Percentiles rank a stretch among this genome's conserved stretches.
phyloP scores from a whole-genome alignment of 768 basidiomycete species.

The Lyophyllum shimeji region DNA sequence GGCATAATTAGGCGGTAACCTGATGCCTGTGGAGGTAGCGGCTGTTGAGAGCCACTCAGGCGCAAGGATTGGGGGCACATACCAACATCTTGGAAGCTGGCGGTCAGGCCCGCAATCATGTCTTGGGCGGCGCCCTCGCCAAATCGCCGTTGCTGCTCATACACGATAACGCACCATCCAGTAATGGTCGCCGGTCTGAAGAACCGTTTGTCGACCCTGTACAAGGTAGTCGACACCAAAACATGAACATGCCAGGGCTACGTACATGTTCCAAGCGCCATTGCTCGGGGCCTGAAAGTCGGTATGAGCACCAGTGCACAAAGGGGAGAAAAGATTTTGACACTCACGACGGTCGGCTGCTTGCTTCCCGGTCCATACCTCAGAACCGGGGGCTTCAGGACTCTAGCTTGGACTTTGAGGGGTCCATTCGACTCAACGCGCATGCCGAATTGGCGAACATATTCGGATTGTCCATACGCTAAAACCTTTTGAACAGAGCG shows the following conservation, averaged over 20 bases:
- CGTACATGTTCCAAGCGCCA: constrained; percentile 79
- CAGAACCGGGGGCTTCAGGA: constrained; percentile 63
- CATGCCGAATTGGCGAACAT: constrained; percentile 75
- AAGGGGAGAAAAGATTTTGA: background rate
- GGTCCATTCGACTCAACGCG: constrained; percentile 52
- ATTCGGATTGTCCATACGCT: constrained; percentile 72
- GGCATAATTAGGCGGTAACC: constrained; percentile 36
- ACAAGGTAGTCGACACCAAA: constrained; percentile 1
- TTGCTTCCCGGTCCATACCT: constrained; percentile 61
- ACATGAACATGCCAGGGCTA: constrained; percentile 9
- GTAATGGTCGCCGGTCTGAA: constrained; percentile 52
- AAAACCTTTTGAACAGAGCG: constrained; percentile 42
- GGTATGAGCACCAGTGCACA: constrained; percentile 4
- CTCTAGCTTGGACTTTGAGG: constrained; percentile 57
- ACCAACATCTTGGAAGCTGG: constrained; percentile 59
- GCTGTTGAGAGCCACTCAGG: background rate
- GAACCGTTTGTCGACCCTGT: constrained; percentile 73
- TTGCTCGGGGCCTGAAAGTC: constrained; percentile 51
- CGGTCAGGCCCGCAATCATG: constrained; percentile 53
- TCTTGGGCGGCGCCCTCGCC: constrained; percentile 43
- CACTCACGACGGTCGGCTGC: constrained; percentile 56
- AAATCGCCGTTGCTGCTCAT: constrained; percentile 63
- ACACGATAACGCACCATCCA: constrained; percentile 65
- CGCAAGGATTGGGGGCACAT: constrained; percentile 22
- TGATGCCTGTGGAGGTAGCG: constrained; percentile 51